Percentiles rank a stretch among this genome's conserved stretches.
phyloP scores from a whole-genome alignment of 2,329 filamentous ascomycete species.

The Scedosporium apiospermum region DNA sequence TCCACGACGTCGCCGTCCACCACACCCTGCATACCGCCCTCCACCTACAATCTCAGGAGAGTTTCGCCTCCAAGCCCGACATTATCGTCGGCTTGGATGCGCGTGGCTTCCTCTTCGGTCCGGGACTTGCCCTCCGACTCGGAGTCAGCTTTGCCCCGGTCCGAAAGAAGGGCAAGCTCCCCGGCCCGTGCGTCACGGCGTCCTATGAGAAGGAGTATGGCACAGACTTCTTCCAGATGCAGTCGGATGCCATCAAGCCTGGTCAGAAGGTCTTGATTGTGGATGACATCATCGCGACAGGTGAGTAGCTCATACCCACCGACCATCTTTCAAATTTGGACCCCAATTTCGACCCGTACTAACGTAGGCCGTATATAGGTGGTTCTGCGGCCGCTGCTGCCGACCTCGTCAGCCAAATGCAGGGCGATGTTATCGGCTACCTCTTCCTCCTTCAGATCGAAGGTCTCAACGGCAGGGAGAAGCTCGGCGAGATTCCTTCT shows the following conservation, averaged over 20 bases:
- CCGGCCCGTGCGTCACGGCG: constrained; percentile 77
- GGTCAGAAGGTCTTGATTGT: constrained; percentile 89
- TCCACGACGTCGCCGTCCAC: constrained; percentile 68
- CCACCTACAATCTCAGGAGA: constrained; percentile 66
- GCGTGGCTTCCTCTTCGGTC: constrained; percentile 90
- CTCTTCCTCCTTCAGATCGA: constrained; percentile 94
- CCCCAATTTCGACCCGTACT: constrained; percentile 10
- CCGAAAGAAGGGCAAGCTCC: constrained; percentile 91
- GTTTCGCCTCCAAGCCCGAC: constrained; percentile 62
- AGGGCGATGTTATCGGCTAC: constrained; percentile 78
- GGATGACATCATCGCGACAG: constrained; percentile 97
- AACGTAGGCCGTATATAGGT: constrained; percentile 40
- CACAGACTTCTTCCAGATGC: constrained; percentile 91
- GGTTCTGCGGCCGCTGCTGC: constrained; percentile 85
- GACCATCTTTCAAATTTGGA: neutral
- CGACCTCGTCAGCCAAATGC: constrained; percentile 75
- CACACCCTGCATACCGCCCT: constrained; percentile 71
- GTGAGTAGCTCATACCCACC: constrained; percentile 40
- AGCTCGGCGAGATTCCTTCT: constrained; percentile 70
- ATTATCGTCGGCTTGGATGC: constrained; percentile 90
- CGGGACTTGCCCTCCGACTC: constrained; percentile 72
- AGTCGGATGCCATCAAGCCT: constrained; percentile 70
- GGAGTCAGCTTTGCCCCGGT: constrained; percentile 86
- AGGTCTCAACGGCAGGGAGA: constrained; percentile 83
- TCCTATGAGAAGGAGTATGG: constrained; percentile 95